These are phyloP conservation scores for Serpula lacrymans DNA, from an alignment of 768 basidiomycete genomes.

Conservation along the genomic window DNA sequence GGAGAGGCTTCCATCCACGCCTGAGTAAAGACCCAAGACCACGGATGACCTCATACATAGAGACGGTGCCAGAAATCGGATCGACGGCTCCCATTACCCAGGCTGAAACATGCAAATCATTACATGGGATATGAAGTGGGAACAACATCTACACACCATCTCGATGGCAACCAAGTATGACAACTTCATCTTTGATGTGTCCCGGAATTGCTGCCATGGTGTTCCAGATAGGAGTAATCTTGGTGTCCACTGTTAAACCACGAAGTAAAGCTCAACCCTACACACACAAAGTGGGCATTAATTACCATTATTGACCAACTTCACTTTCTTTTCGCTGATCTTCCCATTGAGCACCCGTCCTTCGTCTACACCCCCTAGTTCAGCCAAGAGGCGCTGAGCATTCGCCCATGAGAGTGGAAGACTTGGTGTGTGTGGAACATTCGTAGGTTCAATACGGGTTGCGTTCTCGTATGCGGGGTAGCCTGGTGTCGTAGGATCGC, in stretches of 20 bases:
- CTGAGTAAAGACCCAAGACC: conserved; percentile 49
- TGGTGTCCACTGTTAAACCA: conserved; percentile 54
- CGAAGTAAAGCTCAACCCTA: not conserved
- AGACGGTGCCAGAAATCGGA: conserved; percentile 55
- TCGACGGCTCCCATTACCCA: conserved; percentile 52
- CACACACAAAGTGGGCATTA: not conserved
- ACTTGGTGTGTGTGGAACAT: conserved; percentile 75
- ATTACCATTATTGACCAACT: conserved; percentile 54
- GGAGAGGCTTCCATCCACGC: conserved; percentile 64
- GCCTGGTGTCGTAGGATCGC: conserved; percentile 86
- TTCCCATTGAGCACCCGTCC: conserved; percentile 43
- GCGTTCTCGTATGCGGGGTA: conserved; percentile 83
- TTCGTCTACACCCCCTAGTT: conserved; percentile 42
- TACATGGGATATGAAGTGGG: conserved; percentile 2
- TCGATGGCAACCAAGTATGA: conserved; percentile 85
- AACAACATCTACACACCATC: conserved; percentile 53
- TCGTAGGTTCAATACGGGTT: conserved; percentile 55
- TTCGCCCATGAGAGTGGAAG: conserved; percentile 90
- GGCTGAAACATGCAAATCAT: conserved; percentile 7
- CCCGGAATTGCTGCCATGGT: conserved; percentile 81
- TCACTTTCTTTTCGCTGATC: conserved; percentile 45
- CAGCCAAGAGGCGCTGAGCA: conserved; percentile 62
- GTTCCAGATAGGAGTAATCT: conserved; percentile 91
- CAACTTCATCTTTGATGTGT: conserved; percentile 77
- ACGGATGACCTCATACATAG: conserved; percentile 52